Evolutionary conservation across 495 filamentous ascomycete genomes (phyloP).

Genomic region (Cercophora newfieldiana): DNA sequence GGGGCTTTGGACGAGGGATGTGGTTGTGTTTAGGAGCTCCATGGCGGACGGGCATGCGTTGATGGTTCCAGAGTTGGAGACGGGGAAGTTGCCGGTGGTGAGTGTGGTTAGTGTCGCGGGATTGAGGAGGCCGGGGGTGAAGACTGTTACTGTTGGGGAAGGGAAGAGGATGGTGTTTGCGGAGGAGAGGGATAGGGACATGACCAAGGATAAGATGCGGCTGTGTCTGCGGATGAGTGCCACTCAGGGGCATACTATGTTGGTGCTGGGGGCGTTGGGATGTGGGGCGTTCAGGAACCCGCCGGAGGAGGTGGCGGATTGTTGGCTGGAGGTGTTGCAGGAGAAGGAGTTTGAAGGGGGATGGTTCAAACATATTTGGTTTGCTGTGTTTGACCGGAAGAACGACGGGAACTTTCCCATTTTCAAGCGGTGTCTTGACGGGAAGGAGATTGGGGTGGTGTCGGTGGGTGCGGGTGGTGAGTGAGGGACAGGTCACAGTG

Average conservation of each 20-base stretch:
- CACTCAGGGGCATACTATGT: conserved; percentile 47
- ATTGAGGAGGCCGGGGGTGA: conserved; percentile 36
- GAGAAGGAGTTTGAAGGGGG: conserved; percentile 62
- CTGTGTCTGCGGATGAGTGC: conserved; percentile 56
- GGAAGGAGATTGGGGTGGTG: conserved; percentile 32
- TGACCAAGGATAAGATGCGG: conserved; percentile 62
- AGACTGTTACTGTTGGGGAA: conserved; percentile 5
- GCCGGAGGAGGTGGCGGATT: conserved; percentile 50
- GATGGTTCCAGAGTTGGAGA: conserved; percentile 29
- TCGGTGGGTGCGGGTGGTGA: no score
- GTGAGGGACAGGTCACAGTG: no score
- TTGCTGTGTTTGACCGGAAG: conserved; percentile 51
- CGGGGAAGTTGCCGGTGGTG: conserved; percentile 45
- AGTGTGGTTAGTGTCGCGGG: conserved; percentile 61
- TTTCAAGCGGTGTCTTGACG: conserved; percentile 50
- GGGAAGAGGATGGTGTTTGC: conserved; percentile 29
- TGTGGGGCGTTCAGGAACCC: conserved; percentile 67
- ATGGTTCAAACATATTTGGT: conserved; percentile 57
- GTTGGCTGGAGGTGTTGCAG: conserved; percentile 57
- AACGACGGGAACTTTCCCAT: conserved; percentile 52
- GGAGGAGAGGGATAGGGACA: conserved; percentile 34
- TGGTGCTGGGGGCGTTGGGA: conserved; percentile 66
- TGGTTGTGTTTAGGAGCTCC: conserved; percentile 55
- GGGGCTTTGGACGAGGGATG: conserved; percentile 58
- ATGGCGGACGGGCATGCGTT: conserved; percentile 41